Evolutionary conservation across 345 rosid species (phyloP).

Genomic region (Lepidium africanum): DNA sequence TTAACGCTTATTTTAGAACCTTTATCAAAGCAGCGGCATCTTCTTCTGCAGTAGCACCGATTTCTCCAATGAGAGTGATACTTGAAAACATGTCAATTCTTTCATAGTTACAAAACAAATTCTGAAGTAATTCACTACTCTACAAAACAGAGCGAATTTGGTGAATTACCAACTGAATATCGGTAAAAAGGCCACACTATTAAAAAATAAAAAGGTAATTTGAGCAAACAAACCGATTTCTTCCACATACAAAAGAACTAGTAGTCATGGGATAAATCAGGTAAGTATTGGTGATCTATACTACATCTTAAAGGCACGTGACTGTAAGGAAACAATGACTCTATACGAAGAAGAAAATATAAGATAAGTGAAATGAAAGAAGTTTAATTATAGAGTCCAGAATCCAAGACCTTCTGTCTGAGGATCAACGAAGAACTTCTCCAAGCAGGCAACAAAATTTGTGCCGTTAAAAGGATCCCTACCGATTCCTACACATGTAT

Average conservation of each 20-base stretch:
- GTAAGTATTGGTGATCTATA: background rate
- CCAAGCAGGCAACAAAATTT: constrained; percentile 77
- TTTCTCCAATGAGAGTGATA: constrained; percentile 86
- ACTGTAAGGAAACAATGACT: background rate
- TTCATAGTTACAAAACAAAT: background rate
- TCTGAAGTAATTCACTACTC: background rate
- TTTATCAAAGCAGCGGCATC: constrained; percentile 86
- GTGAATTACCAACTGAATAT: background rate
- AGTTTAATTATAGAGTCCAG: background rate
- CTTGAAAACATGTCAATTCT: constrained; percentile 37
- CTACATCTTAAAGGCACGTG: background rate
- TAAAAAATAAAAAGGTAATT: background rate
- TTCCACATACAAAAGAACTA: background rate
- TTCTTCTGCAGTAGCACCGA: constrained; percentile 98
- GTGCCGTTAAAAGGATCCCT: constrained; percentile 96
- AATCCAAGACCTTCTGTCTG: constrained; percentile 73
- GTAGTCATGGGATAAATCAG: background rate
- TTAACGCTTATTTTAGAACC: constrained; percentile 25
- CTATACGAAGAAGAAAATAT: background rate
- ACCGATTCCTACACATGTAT: constrained; percentile 87
- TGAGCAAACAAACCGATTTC: background rate
- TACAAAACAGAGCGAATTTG: background rate
- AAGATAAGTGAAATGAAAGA: background rate
- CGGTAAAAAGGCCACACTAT: background rate
- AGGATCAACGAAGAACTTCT: constrained; percentile 69